Percentiles rank a stretch among this genome's conserved stretches.
phyloP scores from a whole-genome alignment of 768 basidiomycete species.

The Clitopilus hobsonii region DNA sequence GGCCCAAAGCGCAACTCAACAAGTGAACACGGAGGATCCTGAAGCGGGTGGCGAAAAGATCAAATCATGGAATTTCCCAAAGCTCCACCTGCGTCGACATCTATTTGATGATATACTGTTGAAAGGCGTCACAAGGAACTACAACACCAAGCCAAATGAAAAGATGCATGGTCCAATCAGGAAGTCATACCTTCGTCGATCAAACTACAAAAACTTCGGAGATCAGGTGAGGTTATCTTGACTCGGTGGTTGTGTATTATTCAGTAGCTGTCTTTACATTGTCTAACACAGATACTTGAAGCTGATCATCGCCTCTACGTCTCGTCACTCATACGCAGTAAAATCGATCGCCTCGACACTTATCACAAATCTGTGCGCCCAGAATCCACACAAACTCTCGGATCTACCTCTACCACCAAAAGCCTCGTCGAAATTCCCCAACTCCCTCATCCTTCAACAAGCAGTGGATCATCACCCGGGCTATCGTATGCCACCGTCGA shows the following conservation, averaged over 20 bases:
- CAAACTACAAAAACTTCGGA: conserved; percentile 28
- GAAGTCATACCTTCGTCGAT: conserved; percentile 18
- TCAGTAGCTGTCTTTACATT: background rate
- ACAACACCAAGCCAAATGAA: conserved; percentile 28
- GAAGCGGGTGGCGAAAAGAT: no score
- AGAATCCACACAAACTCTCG: background rate
- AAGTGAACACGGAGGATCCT: no score
- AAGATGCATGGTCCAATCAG: conserved; percentile 26
- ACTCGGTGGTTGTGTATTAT: background rate
- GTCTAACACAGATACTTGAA: background rate
- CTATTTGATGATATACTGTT: conserved; percentile 20
- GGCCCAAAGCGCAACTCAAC: no score
- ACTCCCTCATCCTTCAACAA: no score
- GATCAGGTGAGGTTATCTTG: conserved; percentile 17
- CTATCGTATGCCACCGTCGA: background rate
- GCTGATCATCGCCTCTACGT: conserved; percentile 3
- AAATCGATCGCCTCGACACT: background rate
- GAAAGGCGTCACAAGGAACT: conserved; percentile 25
- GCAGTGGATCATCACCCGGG: no score
- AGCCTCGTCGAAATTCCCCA: no score
- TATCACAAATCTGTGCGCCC: background rate
- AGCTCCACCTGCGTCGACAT: conserved; percentile 26
- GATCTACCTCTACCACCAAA: background rate
- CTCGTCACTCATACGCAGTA: conserved; percentile 5
- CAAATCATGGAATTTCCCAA: conserved; percentile 31